Evolutionary conservation across 2,329 filamentous ascomycete genomes (phyloP), one percentile per base, ranked within the genome.

Genomic region (Chaetomium olivaceum): DNA sequence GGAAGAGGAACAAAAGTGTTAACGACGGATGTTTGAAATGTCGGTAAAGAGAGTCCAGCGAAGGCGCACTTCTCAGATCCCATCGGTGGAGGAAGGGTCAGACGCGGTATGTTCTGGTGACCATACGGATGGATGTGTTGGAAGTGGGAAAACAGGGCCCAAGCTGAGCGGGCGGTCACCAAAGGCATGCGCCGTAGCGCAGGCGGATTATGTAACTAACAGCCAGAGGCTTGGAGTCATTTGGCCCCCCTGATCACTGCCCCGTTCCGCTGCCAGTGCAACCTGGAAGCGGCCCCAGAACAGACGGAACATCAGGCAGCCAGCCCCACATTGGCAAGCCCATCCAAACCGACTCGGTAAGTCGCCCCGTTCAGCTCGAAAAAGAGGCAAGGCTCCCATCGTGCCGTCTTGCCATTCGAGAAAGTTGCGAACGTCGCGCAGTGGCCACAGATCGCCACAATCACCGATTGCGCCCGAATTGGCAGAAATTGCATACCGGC

Each of bases 161-260:
- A 52, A 62, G 58, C 58, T 61, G 58, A 59, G 36, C 43, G 52
- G 58, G 63, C 52, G 21, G 54, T 33, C 27, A 25, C 29, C 58
- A 61, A 61, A 55, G 58, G 58, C 51, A 64, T 55, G 11, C 48
- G 56, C 46, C 31, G 9, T 48, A 27, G 36, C 27, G 27, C 27
- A 29, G 14, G 36, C 31, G 23, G 57, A 61, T 64, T 64, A 64
- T 61, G 62, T 64, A 64, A 64, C 57, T 36, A n/a, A n/a, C 39
- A 43, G 16, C 39, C 16, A n/a, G n/a, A 19, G 16, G 1, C 16
- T 6, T 50, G 36, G 55, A 63, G 62, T 56, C 62, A 64, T 50
- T 58, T 54, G 48, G 55, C 31, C 56, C 16, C 33, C 14, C 33
- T 19, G 31, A 16, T 58, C 52, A 48, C 39, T 51, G 50, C 54